phyloP scores from a whole-genome alignment of 2,329 filamentous ascomycete species.

The Trichoderma hamatum region DNA sequence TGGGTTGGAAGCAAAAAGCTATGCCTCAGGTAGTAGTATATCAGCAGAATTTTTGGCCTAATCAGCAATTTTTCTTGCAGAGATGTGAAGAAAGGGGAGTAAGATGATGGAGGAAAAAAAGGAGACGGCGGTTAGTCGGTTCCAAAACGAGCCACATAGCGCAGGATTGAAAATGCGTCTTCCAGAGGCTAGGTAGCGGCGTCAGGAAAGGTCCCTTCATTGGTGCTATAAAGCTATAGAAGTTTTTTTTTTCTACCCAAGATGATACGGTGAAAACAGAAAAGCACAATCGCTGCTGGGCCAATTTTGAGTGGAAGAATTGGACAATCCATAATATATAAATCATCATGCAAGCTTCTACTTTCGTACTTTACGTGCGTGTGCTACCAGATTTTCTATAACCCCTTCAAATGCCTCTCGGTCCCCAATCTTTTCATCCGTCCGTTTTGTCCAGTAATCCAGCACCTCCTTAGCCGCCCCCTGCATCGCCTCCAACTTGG shows the following conservation, averaged over 20 bases:
- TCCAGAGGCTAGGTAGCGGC: constrained; percentile 10
- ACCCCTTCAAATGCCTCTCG: constrained; percentile 94
- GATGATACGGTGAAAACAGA: constrained; percentile 35
- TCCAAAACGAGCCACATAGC: not conserved
- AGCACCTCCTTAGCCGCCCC: constrained; percentile 74
- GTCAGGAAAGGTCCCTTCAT: not conserved
- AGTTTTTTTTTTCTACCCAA: constrained; percentile 33
- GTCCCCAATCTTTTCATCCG: constrained; percentile 85
- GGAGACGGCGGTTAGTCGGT: not conserved
- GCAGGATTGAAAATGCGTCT: not conserved
- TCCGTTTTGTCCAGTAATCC: constrained; percentile 84
- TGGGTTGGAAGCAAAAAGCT: not conserved
- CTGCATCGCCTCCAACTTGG: constrained; percentile 69
- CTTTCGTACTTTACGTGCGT: constrained; percentile 83
- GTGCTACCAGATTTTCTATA: constrained; percentile 93
- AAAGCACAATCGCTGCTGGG: constrained; percentile 28
- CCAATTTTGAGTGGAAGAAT: constrained; percentile 32
- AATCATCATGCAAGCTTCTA: constrained; percentile 41
- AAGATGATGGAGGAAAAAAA: not conserved
- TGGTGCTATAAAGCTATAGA: constrained; percentile 3
- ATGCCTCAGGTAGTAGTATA: not conserved
- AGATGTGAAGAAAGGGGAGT: not conserved
- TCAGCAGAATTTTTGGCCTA: not conserved
- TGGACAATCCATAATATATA: constrained; percentile 24
- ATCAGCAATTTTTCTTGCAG: not conserved